phyloP scores from a whole-genome alignment of 148 eudicot species.

The Arbutus unedo region DNA sequence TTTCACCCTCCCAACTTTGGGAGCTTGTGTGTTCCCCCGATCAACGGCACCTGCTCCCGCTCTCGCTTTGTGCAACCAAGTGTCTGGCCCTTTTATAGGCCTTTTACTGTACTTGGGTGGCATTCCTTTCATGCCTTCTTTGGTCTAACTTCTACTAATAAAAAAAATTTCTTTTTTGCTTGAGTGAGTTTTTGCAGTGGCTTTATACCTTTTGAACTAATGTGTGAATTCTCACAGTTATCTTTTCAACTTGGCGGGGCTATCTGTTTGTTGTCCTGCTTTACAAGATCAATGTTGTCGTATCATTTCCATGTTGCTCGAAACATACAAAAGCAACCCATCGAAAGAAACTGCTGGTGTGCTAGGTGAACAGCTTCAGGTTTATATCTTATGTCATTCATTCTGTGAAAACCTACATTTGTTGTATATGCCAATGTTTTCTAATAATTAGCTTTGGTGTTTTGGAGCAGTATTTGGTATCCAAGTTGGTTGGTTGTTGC shows the following conservation, averaged over 20 bases:
- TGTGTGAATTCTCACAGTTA: slow-evolving; percentile 50
- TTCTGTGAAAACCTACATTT: background rate
- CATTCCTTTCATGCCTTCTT: no score
- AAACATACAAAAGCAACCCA: slow-evolving; percentile 42
- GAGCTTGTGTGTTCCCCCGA: no score
- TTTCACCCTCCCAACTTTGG: no score
- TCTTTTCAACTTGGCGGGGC: slow-evolving; percentile 77
- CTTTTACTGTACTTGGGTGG: background rate
- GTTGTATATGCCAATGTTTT: background rate
- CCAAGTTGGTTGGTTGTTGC: slow-evolving; percentile 75
- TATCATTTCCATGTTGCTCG: slow-evolving; percentile 65
- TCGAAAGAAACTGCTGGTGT: slow-evolving; percentile 54
- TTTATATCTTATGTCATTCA: slow-evolving; percentile 23
- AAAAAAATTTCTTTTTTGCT: background rate
- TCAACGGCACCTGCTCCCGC: no score
- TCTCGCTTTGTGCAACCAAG: no score
- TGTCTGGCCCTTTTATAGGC: background rate
- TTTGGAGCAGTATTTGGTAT: slow-evolving; percentile 65
- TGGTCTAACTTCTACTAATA: background rate
- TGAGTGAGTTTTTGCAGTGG: background rate
- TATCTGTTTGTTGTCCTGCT: slow-evolving; percentile 52
- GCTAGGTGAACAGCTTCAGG: slow-evolving; percentile 97
- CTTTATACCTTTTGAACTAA: slow-evolving; percentile 1
- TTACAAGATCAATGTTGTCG: slow-evolving; percentile 79
- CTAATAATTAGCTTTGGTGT: background rate